These are phyloP conservation scores for Candida orba DNA, from an alignment of 805 yeast genomes.

Conservation along the genomic window DNA sequence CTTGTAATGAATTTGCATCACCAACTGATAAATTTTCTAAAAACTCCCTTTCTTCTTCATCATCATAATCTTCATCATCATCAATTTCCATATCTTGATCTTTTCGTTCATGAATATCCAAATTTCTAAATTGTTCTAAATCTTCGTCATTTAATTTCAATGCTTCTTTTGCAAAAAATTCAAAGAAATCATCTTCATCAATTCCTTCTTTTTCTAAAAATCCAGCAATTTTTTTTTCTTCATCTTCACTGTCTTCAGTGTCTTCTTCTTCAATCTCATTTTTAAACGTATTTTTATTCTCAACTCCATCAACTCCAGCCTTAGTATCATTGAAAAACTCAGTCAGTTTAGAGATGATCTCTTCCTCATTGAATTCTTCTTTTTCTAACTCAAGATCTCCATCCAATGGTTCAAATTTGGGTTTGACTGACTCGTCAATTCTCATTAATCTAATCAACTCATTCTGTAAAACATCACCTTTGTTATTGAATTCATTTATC, in stretches of 20 bases:
- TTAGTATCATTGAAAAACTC: slow-evolving; percentile 20
- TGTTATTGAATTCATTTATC: slow-evolving; percentile 8
- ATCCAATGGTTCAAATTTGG: slow-evolving; percentile 10
- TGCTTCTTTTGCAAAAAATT: slow-evolving; percentile 51
- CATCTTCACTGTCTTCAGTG: slow-evolving; percentile 1
- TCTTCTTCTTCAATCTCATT: slow-evolving; percentile 1
- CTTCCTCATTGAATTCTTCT: slow-evolving; percentile 16
- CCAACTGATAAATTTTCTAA: slow-evolving; percentile 1
- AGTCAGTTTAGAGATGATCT: slow-evolving; percentile 20
- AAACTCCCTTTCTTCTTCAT: slow-evolving; percentile 18
- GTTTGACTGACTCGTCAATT: slow-evolving; percentile 17
- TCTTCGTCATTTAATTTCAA: slow-evolving; percentile 40
- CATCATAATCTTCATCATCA: slow-evolving; percentile 13
- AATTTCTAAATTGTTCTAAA: slow-evolving; percentile 30
- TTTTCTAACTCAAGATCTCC: slow-evolving; percentile 7
- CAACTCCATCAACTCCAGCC: slow-evolving; percentile 20
- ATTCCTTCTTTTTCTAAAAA: slow-evolving; percentile 34
- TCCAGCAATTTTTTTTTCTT: slow-evolving; percentile 19
- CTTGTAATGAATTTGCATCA: slow-evolving; percentile 15
- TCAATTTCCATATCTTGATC: slow-evolving; percentile 4
- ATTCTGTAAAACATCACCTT: slow-evolving; percentile 22
- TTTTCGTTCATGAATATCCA: slow-evolving; percentile 17
- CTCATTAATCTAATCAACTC: slow-evolving; percentile 19
- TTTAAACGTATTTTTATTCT: slow-evolving; percentile 3
- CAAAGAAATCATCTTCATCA: slow-evolving; percentile 66